Percentiles rank a stretch among this genome's conserved stretches.
Conservation (phyloP, 2,329 filamentous ascomycete genomes). For the Diaporthe ilicicola region DNA sequence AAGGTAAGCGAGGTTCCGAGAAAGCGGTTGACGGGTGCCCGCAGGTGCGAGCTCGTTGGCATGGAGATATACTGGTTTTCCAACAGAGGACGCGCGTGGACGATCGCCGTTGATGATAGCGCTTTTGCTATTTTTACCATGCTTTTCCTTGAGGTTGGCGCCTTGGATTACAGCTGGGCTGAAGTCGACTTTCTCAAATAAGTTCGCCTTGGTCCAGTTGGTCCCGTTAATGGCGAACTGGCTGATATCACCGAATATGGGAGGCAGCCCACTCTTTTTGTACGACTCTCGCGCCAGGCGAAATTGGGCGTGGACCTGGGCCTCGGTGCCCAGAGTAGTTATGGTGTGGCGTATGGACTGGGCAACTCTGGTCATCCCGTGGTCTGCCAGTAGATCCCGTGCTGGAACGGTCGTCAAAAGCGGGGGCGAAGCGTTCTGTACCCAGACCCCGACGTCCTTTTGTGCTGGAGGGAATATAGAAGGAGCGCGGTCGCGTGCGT, state of each 20-base stretch:
- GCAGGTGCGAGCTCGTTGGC: not conserved
- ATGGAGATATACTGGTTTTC: not conserved
- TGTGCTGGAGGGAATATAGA: not conserved
- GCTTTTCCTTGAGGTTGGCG: too few species aligned
- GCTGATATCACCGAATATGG: conserved; percentile 42
- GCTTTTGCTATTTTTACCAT: too few species aligned
- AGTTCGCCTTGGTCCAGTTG: conserved; percentile 44
- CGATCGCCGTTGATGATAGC: not conserved
- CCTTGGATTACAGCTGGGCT: conserved; percentile 35
- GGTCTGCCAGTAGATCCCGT: conserved; percentile 1
- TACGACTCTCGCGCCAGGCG: conserved; percentile 38
- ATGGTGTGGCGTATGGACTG: conserved; percentile 41
- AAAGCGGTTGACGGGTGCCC: not conserved
- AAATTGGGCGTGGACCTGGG: conserved; percentile 47
- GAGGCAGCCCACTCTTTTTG: conserved; percentile 35
- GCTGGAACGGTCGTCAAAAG: not conserved
- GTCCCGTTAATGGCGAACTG: conserved; percentile 44
- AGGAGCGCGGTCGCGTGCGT: conserved; percentile 2
- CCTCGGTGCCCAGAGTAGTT: conserved; percentile 42
- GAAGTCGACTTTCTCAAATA: conserved; percentile 41
- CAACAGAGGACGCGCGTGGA: not conserved
- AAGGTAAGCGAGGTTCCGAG: not conserved
- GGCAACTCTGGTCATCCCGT: conserved; percentile 36
- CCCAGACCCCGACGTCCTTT: not conserved
- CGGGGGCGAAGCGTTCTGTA: not conserved